Percentiles rank a stretch among this genome's conserved stretches.
phyloP scores from a whole-genome alignment of 2,329 filamentous ascomycete species.

The Aspergillus piperis region DNA sequence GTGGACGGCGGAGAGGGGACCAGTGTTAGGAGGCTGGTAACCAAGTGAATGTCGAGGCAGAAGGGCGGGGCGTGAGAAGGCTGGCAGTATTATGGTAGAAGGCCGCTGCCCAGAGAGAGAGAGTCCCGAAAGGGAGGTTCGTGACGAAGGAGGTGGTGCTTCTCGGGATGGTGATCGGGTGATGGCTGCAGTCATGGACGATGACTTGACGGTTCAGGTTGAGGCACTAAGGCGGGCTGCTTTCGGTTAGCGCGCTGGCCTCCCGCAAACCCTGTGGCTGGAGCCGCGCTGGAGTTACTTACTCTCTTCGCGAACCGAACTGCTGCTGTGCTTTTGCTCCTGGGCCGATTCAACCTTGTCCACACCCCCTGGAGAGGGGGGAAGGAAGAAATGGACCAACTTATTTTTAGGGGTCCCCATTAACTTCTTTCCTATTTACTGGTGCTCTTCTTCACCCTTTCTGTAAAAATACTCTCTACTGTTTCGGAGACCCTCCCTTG shows the following conservation, averaged over 20 bases:
- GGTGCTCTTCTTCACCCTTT: background rate
- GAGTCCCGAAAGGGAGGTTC: conserved; percentile 29
- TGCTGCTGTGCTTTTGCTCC: too few relatives aligned
- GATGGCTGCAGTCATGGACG: conserved; percentile 36
- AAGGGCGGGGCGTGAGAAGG: conserved; percentile 22
- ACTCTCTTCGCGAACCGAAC: background rate
- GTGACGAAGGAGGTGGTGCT: conserved; percentile 23
- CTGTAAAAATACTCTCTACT: too few relatives aligned
- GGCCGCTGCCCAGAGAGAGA: conserved; percentile 26
- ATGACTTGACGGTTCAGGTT: conserved; percentile 36
- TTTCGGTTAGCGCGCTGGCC: conserved; percentile 42
- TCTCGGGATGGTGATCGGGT: conserved; percentile 33
- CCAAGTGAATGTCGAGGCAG: conserved; percentile 16
- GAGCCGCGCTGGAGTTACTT: conserved; percentile 5
- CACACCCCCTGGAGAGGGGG: too few relatives aligned
- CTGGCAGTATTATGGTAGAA: conserved; percentile 22
- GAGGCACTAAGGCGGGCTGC: conserved; percentile 43
- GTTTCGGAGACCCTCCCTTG: background rate
- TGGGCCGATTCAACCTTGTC: too few relatives aligned
- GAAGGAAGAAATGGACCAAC: too few relatives aligned
- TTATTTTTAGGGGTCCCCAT: too few relatives aligned
- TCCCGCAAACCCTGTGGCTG: conserved; percentile 27
- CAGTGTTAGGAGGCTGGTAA: conserved; percentile 25
- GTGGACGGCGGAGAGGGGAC: conserved; percentile 29
- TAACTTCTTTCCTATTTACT: background rate